These are phyloP conservation scores for Mycena latifolia DNA, from an alignment of 768 basidiomycete species.

Conservation along the genomic window DNA sequence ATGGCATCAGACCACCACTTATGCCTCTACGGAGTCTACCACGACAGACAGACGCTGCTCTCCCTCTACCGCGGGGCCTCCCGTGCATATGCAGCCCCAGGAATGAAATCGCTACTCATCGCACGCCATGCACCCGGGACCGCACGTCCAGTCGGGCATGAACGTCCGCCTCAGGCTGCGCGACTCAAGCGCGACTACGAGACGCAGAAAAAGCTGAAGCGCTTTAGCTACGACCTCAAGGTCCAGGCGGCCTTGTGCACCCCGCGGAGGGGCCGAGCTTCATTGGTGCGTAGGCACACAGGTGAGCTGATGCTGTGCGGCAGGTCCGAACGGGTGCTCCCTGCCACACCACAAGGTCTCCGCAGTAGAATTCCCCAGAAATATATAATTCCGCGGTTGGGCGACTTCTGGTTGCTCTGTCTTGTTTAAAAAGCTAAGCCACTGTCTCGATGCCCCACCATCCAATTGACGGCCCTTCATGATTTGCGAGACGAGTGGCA, in stretches of 20 bases:
- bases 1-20: too few species aligned
- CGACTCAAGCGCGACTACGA: too few species aligned
- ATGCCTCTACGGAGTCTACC: background rate
- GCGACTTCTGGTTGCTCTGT: too few species aligned
- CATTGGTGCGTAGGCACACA: slow-evolving; percentile 5
- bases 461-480: too few species aligned
- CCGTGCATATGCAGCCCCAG: background rate
- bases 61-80: background rate
- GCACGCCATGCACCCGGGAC: background rate
- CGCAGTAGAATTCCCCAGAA: too few species aligned
- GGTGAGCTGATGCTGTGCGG: background rate
- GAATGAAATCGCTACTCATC: background rate
- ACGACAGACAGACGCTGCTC: background rate
- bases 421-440: too few species aligned
- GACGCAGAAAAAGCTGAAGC: slow-evolving; percentile 6
- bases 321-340: slow-evolving; percentile 25
- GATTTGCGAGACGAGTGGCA: too few species aligned
- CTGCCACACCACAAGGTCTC: too few species aligned
- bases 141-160: slow-evolving; percentile 18
- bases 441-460: too few species aligned
- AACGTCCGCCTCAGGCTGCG: slow-evolving; percentile 20
- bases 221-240: slow-evolving; percentile 27
- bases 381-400: too few species aligned
- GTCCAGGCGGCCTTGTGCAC: slow-evolving; percentile 7
- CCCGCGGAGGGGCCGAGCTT: slow-evolving; percentile 13